phyloP scores from a whole-genome alignment of 345 rosid species.

The Isatis tinctoria region DNA sequence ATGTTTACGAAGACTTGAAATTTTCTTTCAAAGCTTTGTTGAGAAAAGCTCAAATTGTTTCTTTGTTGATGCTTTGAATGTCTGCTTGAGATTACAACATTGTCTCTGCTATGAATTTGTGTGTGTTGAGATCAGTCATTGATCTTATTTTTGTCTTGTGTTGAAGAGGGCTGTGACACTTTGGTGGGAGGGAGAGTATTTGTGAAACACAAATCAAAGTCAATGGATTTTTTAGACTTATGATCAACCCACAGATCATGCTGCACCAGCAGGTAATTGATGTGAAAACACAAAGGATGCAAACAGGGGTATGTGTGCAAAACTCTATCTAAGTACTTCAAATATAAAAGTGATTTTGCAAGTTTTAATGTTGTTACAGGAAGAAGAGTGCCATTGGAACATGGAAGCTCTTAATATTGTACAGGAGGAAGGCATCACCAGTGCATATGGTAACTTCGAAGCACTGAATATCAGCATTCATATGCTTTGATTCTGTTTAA shows the following conservation, averaged over 20 bases:
- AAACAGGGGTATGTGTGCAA: constrained; percentile 4
- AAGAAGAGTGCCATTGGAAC: constrained; percentile 33
- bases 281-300: neutral
- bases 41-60: neutral
- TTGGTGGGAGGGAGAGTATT: neutral
- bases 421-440: constrained; percentile 33
- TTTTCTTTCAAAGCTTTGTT: too few relatives aligned
- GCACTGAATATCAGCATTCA: neutral
- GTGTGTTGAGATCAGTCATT: constrained; percentile 7
- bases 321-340: neutral
- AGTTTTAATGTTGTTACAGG: constrained; percentile 17
- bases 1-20: too few relatives aligned
- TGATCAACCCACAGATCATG: constrained; percentile 8
- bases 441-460: constrained; percentile 14
- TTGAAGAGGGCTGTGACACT: neutral
- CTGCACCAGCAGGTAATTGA: constrained; percentile 21
- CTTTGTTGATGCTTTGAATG: too few relatives aligned
- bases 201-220: neutral
- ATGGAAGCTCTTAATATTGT: constrained; percentile 40
- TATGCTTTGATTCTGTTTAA: neutral
- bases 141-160: neutral
- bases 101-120: neutral
- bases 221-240: constrained; percentile 32
- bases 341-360: neutral
- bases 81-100: neutral